phyloP scores from a whole-genome alignment of 2,329 filamentous ascomycete genomes.

The Aureobasidium musti region DNA sequence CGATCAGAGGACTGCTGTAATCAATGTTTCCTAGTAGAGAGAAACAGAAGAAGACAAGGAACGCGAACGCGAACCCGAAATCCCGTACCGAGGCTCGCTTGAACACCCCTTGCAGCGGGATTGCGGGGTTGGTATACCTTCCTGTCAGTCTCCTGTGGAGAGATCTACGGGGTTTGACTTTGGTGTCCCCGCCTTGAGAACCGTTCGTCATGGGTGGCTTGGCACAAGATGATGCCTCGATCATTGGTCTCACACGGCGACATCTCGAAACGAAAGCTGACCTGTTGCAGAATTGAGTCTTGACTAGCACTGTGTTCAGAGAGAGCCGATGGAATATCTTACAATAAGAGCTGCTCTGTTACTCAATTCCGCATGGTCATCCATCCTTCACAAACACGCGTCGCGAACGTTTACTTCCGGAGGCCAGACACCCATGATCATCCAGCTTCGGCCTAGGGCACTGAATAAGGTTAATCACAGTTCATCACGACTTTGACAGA shows the following conservation, averaged over 20 bases:
- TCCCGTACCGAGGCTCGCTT: background rate
- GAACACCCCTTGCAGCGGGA: background rate
- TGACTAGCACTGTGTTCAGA: too few relatives aligned
- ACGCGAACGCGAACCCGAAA: background rate
- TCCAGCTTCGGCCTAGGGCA: background rate
- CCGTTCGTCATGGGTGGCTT: background rate
- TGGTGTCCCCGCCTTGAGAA: background rate
- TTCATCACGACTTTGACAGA: slow-evolving; percentile 18
- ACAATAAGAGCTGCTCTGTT: background rate
- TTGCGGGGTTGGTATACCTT: background rate
- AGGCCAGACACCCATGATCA: background rate
- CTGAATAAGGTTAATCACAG: background rate
- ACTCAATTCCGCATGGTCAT: background rate
- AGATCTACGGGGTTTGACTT: slow-evolving; percentile 17
- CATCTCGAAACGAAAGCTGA: background rate
- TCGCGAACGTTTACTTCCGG: background rate
- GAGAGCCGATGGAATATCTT: background rate
- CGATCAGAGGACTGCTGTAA: background rate
- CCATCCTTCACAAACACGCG: background rate
- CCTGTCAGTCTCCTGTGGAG: background rate
- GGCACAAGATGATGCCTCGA: background rate
- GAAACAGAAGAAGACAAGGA: too few relatives aligned
- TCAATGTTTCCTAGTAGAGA: background rate
- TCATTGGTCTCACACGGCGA: background rate
- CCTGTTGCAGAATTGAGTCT: background rate